Base-by-base conservation (phyloP, 805 yeast genomes). In the Metschnikowia noctiluminum region DNA sequence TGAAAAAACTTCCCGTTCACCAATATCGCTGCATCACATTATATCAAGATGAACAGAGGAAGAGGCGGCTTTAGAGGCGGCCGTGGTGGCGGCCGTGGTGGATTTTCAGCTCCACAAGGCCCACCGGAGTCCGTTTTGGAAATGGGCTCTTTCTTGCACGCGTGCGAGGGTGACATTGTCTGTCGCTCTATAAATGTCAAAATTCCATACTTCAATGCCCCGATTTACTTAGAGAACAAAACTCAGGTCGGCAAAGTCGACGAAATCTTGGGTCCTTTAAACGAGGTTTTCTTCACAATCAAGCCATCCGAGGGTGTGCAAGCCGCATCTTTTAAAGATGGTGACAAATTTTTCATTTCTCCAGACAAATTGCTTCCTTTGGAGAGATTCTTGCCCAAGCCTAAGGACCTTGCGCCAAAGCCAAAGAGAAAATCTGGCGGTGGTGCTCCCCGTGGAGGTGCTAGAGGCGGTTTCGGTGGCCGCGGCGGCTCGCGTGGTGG, bases 201-300 rank as follows among this genome's bases (percentile, higher is more conserved):
- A 76, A 78, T 94, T 59, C 99, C 99, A 63, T 94, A 92, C 70
- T 94, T 94, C 81, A 94, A 94, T 73, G 99, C 99, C 28, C 99
- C 99, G 66, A 91, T 94, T 62, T 94, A 86, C 69, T 79, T 94
- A 60, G 98, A 94, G 69, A 92, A 94, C 79, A 94, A 94, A 72
- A 86, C 96, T 27, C 94, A 87, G 65, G 84, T 94, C 42, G 99
- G 99, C 62, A 94, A 94, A 70, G 96, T 94, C 50, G 99, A 94
- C 68, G 99, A 94, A 77, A 94, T 94, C 55, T 79, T 94, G 59
- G 99, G 99, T 44, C 98, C 99, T 42, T 74, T 94, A 66, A 94
- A 94, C 67, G 99, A 94, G 73, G 97, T 94, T n/a, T 92, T 80
- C 67, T 94, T 94, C 80, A 94, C 99, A 35, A 84, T 94, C 60